These are phyloP conservation scores for Puccinia novopanici DNA, from an alignment of 1,284 basidiomycete species.

Conservation along the genomic window DNA sequence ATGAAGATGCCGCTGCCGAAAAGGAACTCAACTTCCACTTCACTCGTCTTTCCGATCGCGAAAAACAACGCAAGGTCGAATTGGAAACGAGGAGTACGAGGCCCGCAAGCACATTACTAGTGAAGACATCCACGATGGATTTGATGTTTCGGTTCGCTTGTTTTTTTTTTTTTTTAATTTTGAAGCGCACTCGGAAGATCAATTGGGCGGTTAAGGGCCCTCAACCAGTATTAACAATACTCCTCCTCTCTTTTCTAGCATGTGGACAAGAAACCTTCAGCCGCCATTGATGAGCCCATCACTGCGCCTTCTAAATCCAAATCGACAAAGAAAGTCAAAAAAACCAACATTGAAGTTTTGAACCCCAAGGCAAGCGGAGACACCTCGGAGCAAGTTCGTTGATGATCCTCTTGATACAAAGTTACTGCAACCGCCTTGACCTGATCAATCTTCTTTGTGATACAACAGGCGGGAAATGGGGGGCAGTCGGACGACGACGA, in stretches of 20 bases:
- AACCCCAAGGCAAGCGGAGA: slow-evolving; percentile 65
- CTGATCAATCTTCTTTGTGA: slow-evolving; percentile 47
- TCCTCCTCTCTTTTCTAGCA: slow-evolving; percentile 53
- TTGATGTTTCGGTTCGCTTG: slow-evolving; percentile 57
- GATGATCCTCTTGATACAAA: neutral
- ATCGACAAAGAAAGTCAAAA: slow-evolving; percentile 55
- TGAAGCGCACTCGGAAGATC: slow-evolving; percentile 57
- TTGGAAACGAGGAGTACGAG: slow-evolving; percentile 64
- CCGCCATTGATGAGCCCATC: slow-evolving; percentile 62
- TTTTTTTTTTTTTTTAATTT: slow-evolving; percentile 62
- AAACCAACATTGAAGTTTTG: slow-evolving; percentile 71
- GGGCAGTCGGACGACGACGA: neutral
- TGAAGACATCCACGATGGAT: slow-evolving; percentile 60
- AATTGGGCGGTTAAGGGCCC: neutral
- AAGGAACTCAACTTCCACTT: slow-evolving; percentile 57
- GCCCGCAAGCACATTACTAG: slow-evolving; percentile 62
- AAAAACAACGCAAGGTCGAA: slow-evolving; percentile 63
- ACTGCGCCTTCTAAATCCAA: slow-evolving; percentile 37
- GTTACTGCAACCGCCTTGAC: neutral
- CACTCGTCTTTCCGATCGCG: slow-evolving; percentile 63
- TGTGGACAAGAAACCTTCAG: slow-evolving; percentile 61
- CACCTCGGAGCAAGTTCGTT: slow-evolving; percentile 10
- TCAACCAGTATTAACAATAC: neutral
- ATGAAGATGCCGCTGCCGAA: slow-evolving; percentile 52
- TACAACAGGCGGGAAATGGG: slow-evolving; percentile 53